Conservation (phyloP, 208 protist genomes). For the Crithidia brevicula region DNA sequence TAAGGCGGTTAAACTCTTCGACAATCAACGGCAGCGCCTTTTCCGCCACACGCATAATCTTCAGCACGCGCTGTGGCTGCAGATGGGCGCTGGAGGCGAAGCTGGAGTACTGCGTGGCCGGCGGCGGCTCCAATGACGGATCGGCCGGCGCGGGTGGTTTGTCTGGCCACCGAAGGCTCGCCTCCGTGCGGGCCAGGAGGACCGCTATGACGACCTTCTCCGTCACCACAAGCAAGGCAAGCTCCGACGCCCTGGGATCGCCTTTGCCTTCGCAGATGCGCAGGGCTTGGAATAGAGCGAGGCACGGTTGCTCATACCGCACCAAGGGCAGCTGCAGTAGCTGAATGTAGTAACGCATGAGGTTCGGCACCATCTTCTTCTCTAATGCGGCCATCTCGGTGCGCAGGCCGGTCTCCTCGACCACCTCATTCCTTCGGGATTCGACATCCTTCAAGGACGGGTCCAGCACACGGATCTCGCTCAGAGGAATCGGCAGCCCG, state of each 20-base stretch:
- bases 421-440: constrained; percentile 51
- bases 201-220: constrained; percentile 63
- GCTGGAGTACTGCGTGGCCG: constrained; percentile 49
- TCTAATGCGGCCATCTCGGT: constrained; percentile 42
- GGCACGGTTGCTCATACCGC: constrained; percentile 58
- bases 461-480: constrained; percentile 70
- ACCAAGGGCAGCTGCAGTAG: constrained; percentile 62
- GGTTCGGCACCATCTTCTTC: constrained; percentile 40
- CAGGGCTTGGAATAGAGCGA: constrained; percentile 46
- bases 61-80: constrained; percentile 51
- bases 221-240: constrained; percentile 46
- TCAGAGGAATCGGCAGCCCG: constrained; percentile 58
- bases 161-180: constrained; percentile 44
- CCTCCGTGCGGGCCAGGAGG: constrained; percentile 55
- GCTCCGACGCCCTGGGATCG: constrained; percentile 12
- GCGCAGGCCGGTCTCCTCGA: constrained; percentile 40
- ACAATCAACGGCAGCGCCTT: constrained; percentile 34
- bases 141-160: constrained; percentile 34
- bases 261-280: constrained; percentile 15
- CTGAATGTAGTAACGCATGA: constrained; percentile 67
- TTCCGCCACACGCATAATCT: constrained; percentile 55
- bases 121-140: constrained; percentile 23
- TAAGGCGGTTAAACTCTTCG: constrained; percentile 36
- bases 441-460: constrained; percentile 62
- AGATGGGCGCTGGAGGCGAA: constrained; percentile 72